Conservation (phyloP, 768 basidiomycete genomes). For the Tephrocybe sp. region DNA sequence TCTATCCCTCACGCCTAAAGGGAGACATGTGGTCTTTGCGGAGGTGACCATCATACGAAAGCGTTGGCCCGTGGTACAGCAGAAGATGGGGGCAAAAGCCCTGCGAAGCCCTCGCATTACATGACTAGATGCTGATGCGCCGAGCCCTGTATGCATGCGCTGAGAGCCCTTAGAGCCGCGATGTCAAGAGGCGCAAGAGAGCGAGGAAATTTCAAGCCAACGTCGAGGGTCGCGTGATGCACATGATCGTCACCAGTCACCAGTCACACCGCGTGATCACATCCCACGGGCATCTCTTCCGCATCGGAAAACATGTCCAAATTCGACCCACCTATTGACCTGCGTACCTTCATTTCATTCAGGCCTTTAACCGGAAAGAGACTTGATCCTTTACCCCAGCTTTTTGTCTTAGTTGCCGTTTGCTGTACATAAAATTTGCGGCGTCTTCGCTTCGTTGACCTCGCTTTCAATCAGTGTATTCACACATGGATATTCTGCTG, state of each 20-base stretch:
- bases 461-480: background rate
- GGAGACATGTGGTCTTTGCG: constrained; percentile 3
- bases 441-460: background rate
- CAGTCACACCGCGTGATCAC: constrained; percentile 15
- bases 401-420: background rate
- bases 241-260: constrained; percentile 17
- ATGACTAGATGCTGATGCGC: constrained; percentile 31
- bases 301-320: constrained; percentile 17
- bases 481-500: constrained; percentile 2
- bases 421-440: constrained; percentile 3
- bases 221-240: constrained; percentile 13
- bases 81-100: constrained; percentile 1
- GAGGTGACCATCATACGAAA: background rate
- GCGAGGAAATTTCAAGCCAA: constrained; percentile 12
- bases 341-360: constrained; percentile 13
- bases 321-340: constrained; percentile 6
- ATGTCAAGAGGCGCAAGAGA: constrained; percentile 7
- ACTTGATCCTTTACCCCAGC: constrained; percentile 13
- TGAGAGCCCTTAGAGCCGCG: constrained; percentile 19
- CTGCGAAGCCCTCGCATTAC: constrained; percentile 31
- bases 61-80: background rate
- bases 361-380: constrained; percentile 5
- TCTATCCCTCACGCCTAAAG: constrained; percentile 4
- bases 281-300: constrained; percentile 5
- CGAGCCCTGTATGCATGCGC: constrained; percentile 44